These are phyloP conservation scores for Raphanus hybrid DNA, from an alignment of 441 rosid genomes.

Conservation along the genomic window DNA sequence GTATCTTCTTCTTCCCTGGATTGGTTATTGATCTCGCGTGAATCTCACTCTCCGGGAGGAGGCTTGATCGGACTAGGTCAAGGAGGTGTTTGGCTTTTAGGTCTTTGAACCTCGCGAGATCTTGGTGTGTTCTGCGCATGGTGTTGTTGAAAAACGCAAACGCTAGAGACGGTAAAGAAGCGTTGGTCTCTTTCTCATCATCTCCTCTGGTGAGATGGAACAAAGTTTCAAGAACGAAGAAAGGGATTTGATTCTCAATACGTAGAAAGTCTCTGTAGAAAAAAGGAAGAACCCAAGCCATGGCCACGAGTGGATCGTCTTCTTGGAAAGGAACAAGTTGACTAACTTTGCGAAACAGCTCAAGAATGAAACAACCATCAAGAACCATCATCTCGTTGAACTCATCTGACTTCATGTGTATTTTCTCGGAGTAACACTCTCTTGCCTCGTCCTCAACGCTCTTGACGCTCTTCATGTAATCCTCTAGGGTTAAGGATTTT, in stretches of 20 bases:
- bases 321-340: conserved; percentile 46
- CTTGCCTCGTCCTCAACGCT: conserved; percentile 54
- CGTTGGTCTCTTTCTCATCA: conserved; percentile 33
- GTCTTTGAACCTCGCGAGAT: conserved; percentile 37
- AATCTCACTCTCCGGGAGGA: conserved; percentile 40
- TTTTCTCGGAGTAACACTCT: conserved; percentile 67
- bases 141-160: conserved; percentile 62
- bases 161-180: conserved; percentile 45
- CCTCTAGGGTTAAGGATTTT: conserved; percentile 47
- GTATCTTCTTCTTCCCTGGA: conserved; percentile 29
- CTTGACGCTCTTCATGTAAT: conserved; percentile 47
- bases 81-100: conserved; percentile 59
- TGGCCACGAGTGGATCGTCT: conserved; percentile 64
- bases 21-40: conserved; percentile 14
- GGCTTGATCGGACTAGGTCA: conserved; percentile 62
- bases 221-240: conserved; percentile 57
- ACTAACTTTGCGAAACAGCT: conserved; percentile 61
- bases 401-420: conserved; percentile 47
- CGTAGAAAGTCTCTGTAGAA: conserved; percentile 67
- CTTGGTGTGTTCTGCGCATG: conserved; percentile 47
- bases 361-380: conserved; percentile 67
- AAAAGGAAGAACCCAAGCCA: conserved; percentile 72
- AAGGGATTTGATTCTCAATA: conserved; percentile 76
- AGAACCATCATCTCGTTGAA: conserved; percentile 73
- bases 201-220: conserved; percentile 50